Conservation (phyloP, 345 rosid species). For the Boechera stricta region DNA sequence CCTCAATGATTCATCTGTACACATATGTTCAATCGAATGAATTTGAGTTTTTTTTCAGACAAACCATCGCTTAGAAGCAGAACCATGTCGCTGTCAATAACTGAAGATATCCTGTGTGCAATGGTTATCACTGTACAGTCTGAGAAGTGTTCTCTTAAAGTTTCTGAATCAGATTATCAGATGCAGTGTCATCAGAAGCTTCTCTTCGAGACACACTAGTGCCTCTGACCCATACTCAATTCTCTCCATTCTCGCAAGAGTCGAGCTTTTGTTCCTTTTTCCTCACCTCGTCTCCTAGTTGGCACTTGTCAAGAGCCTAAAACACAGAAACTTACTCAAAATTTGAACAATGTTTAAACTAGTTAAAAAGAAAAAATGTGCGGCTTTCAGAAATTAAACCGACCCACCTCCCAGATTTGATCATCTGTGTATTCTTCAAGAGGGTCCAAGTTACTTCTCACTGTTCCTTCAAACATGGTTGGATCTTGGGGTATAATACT, state of each 20-base stretch:
- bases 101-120: slow-evolving; percentile 86
- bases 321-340: slow-evolving; percentile 34
- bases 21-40: not conserved
- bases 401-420: slow-evolving; percentile 86
- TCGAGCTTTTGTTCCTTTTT: slow-evolving; percentile 78
- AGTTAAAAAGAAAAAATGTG: not conserved
- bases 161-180: slow-evolving; percentile 84
- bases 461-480: slow-evolving; percentile 91
- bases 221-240: slow-evolving; percentile 96
- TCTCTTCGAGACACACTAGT: slow-evolving; percentile 80
- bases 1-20: not conserved
- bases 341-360: not conserved
- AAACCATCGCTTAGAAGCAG: slow-evolving; percentile 72
- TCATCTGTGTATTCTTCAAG: slow-evolving; percentile 84
- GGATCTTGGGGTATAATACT: slow-evolving; percentile 97
- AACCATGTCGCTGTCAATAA: slow-evolving; percentile 83
- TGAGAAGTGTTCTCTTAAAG: slow-evolving; percentile 65
- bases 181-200: slow-evolving; percentile 90
- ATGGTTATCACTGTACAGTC: slow-evolving; percentile 77
- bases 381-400: slow-evolving; percentile 2
- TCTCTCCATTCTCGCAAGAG: slow-evolving; percentile 83
- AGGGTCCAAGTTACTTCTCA: slow-evolving; percentile 85
- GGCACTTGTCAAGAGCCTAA: slow-evolving; percentile 92
- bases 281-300: slow-evolving; percentile 87
- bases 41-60: slow-evolving; percentile 32